Conservation (phyloP, 208 protist species). For the Acanthamoeba comandoni region DNA sequence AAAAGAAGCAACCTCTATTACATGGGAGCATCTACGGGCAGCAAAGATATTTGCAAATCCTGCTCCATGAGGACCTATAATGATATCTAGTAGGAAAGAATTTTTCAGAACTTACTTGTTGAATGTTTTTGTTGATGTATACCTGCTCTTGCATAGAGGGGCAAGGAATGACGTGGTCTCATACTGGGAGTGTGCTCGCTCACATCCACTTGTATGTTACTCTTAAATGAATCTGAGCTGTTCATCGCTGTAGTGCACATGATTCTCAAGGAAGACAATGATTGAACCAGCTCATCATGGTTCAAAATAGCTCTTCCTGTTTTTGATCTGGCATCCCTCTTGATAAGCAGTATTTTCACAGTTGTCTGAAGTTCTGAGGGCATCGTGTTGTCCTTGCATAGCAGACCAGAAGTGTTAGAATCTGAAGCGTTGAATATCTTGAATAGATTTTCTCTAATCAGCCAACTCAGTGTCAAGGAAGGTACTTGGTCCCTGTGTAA, state of each 20-base stretch:
- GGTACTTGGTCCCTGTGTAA: slow-evolving; percentile 29
- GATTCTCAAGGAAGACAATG: background rate
- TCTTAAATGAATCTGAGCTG: too few species aligned
- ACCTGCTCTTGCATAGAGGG: too few species aligned
- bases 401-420: background rate
- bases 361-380: too few species aligned
- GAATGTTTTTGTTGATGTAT: too few species aligned
- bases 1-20: background rate
- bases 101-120: too few species aligned
- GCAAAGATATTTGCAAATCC: slow-evolving; percentile 56
- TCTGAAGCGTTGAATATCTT: background rate
- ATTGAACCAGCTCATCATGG: slow-evolving; percentile 5
- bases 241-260: background rate
- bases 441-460: slow-evolving; percentile 1
- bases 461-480: background rate
- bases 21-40: slow-evolving; percentile 4
- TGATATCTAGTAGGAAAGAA: slow-evolving; percentile 5
- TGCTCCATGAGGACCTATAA: slow-evolving; percentile 46
- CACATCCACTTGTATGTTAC: too few species aligned
- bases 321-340: background rate
- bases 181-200: too few species aligned
- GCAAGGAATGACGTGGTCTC: too few species aligned
- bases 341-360: slow-evolving; percentile 11
- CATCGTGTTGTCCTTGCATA: too few species aligned
- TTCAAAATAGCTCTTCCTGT: slow-evolving; percentile 7